Evolutionary conservation across 2,329 filamentous ascomycete species (phyloP).

Genomic region (Claviceps sp.): DNA sequence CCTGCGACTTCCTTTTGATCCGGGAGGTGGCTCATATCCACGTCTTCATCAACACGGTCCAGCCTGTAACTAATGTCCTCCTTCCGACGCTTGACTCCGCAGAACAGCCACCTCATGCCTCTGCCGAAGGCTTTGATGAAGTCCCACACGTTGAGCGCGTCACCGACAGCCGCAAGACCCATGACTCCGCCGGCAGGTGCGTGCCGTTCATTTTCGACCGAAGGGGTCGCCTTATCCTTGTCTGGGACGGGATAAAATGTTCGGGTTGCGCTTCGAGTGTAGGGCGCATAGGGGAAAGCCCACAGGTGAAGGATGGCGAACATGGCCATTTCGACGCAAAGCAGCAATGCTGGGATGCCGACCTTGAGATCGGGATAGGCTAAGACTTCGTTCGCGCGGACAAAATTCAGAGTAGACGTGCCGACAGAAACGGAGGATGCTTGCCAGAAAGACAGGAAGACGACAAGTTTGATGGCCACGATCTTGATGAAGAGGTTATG

Average conservation of each 20-base stretch:
- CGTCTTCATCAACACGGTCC: slow-evolving; percentile 13
- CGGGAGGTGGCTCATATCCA: slow-evolving; percentile 26
- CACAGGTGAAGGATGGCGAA: slow-evolving; percentile 69
- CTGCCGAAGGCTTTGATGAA: slow-evolving; percentile 67
- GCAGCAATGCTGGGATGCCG: slow-evolving; percentile 62
- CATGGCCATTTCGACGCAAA: slow-evolving; percentile 75
- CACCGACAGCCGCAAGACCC: slow-evolving; percentile 50
- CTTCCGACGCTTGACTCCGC: slow-evolving; percentile 51
- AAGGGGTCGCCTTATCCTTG: slow-evolving; percentile 23
- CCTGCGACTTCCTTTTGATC: slow-evolving; percentile 12
- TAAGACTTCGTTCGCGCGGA: slow-evolving; percentile 44
- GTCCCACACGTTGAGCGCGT: slow-evolving; percentile 73
- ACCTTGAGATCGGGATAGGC: slow-evolving; percentile 66
- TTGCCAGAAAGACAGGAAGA: slow-evolving; percentile 90
- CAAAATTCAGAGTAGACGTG: slow-evolving; percentile 47
- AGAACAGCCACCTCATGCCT: slow-evolving; percentile 67
- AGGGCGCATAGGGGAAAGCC: slow-evolving; percentile 68
- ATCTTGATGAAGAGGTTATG: slow-evolving; percentile 70
- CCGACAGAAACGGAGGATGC: slow-evolving; percentile 35
- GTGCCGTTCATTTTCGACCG: slow-evolving; percentile 29
- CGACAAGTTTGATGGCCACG: slow-evolving; percentile 75
- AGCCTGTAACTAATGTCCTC: slow-evolving; percentile 36
- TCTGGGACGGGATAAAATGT: slow-evolving; percentile 35
- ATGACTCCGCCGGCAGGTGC: slow-evolving; percentile 50
- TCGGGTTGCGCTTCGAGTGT: slow-evolving; percentile 33